Evolutionary conservation across 1,139 yeast genomes (phyloP), one percentile per base, ranked within the genome.

Genomic region (Blastobotrys proliferans): DNA sequence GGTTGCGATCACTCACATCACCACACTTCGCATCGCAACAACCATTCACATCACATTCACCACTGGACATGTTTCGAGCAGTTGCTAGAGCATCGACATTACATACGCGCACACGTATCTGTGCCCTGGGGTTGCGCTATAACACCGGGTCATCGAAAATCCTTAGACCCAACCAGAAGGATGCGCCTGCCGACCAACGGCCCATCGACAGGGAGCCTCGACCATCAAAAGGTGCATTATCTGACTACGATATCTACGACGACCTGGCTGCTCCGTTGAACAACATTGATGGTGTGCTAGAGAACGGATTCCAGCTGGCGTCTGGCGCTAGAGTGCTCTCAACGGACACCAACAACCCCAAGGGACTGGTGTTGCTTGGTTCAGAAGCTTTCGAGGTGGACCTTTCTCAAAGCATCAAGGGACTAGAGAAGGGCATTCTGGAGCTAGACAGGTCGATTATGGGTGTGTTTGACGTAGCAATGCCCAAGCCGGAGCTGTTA

Each of bases 401-500:
- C 52, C 62, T 82, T 31, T 60, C 68, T 18, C 56, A 53, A 39
- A 52, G 51, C 19, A 46, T 62, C 18, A 30, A 46, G 42, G 57
- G 70, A 3, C 52, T 66, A 21, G 66, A 65, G 19, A 47, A 50
- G 3, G 70, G 72, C 5, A 52, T 66, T 18, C 64, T 67, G 3
- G 67, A 63, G 32, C 47, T 67, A 14, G 60, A 57, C 48, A 57
- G 61, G 37, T 63, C 62, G 35, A 61, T 76, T 0, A 63, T 82
- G 17, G 70, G 73, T 9, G 59, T 82, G 2, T 72, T 84, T 43
- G 69, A 70, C 31, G 67, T 78, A 9, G 64, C 82, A 1, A 79
- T 81, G 58, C 95, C 95, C 1, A 81, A 81, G 54, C 95, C 95
- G 0, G 94, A 85, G 57, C 68, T 85, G 30, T 56, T 83, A 40